A percentile compares a stretch with the other conserved stretches of the same genome.
Conservation (phyloP, 1,284 basidiomycete genomes). For the Tylopilus sp. region DNA sequence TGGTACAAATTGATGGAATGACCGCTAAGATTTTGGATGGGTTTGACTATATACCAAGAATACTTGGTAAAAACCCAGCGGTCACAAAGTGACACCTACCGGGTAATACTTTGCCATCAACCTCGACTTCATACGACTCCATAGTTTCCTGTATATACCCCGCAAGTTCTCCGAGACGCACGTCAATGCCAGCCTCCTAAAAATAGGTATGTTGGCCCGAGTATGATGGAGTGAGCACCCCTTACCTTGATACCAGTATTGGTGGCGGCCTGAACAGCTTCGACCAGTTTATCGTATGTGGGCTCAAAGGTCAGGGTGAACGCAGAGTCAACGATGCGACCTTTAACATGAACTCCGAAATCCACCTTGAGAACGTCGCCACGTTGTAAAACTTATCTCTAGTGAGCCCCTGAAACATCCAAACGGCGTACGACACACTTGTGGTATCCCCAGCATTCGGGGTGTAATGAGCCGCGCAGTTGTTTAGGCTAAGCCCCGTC, state of each 20-base stretch:
- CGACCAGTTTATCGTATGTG: slow-evolving; percentile 85
- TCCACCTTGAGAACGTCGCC: slow-evolving; percentile 96
- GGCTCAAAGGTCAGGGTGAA: slow-evolving; percentile 92
- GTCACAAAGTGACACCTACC: slow-evolving; percentile 48
- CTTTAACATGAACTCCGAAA: slow-evolving; percentile 95
- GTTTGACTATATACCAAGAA: slow-evolving; percentile 61
- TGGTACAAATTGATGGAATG: slow-evolving; percentile 88
- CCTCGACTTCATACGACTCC: slow-evolving; percentile 97
- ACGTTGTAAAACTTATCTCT: slow-evolving; percentile 64
- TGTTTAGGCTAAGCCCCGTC: slow-evolving; percentile 92
- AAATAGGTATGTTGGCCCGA: slow-evolving; percentile 8
- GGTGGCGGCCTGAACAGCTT: slow-evolving; percentile 92
- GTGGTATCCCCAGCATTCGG: slow-evolving; percentile 93
- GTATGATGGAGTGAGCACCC: slow-evolving; percentile 5
- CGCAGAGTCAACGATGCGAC: slow-evolving; percentile 92
- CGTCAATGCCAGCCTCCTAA: slow-evolving; percentile 96
- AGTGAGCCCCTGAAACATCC: slow-evolving; percentile 13
- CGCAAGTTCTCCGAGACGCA: slow-evolving; percentile 89
- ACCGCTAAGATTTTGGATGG: slow-evolving; percentile 88
- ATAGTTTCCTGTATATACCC: slow-evolving; percentile 96
- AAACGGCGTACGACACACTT: slow-evolving; percentile 45
- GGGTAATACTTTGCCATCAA: slow-evolving; percentile 79
- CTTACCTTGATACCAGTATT: slow-evolving; percentile 80
- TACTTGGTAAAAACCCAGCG: background rate
- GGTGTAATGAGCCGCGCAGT: slow-evolving; percentile 96